Conservation (phyloP, 2,329 filamentous ascomycete genomes). For the Exophiala phaeomuriformis region DNA sequence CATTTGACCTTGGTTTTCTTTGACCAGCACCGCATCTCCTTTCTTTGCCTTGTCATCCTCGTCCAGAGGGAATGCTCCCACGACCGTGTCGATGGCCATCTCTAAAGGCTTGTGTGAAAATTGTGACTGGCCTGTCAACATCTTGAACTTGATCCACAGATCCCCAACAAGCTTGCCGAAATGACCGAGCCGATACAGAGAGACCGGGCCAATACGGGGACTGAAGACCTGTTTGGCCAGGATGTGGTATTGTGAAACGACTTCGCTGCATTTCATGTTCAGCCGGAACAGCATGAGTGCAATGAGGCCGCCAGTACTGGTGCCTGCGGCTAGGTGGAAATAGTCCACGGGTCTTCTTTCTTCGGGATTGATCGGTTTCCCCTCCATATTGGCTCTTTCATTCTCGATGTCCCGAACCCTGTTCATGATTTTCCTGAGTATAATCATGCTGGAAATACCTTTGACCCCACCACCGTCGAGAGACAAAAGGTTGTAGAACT, state of each 20-base stretch:
- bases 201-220: slow-evolving; percentile 9
- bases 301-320: slow-evolving; percentile 25
- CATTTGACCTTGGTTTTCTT: slow-evolving; percentile 16
- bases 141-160: slow-evolving; percentile 16
- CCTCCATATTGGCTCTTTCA: not conserved
- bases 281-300: slow-evolving; percentile 25
- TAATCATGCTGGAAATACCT: slow-evolving; percentile 21
- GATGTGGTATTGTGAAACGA: slow-evolving; percentile 14
- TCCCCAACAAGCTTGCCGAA: slow-evolving; percentile 16
- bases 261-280: slow-evolving; percentile 19
- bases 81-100: slow-evolving; percentile 17
- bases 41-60: slow-evolving; percentile 11
- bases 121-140: slow-evolving; percentile 5
- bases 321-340: slow-evolving; percentile 24
- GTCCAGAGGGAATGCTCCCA: slow-evolving; percentile 15
- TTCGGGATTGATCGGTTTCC: slow-evolving; percentile 1
- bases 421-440: slow-evolving; percentile 21
- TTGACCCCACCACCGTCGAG: slow-evolving; percentile 22
- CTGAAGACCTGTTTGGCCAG: slow-evolving; percentile 20
- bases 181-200: slow-evolving; percentile 10
- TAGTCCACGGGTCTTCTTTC: slow-evolving; percentile 20
- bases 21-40: slow-evolving; percentile 15
- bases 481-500: slow-evolving; percentile 18
- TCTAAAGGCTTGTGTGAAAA: slow-evolving; percentile 18
- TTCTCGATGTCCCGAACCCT: slow-evolving; percentile 18